Conservation (phyloP, 345 rosid species). For the Excoecaria agallocha region DNA sequence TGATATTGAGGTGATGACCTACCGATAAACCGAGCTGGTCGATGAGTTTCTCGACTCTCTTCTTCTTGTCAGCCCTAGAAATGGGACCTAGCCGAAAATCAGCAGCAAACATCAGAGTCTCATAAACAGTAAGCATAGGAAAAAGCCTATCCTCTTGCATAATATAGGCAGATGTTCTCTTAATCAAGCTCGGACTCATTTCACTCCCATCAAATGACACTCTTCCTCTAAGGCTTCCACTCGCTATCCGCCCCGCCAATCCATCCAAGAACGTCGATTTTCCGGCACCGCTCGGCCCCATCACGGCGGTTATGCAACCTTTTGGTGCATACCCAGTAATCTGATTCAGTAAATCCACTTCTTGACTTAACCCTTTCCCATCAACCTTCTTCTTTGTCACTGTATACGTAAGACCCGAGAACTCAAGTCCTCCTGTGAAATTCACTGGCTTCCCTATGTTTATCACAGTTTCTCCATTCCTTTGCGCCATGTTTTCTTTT, state of each 20-base stretch:
- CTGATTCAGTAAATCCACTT: conserved; percentile 47
- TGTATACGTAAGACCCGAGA: conserved; percentile 48
- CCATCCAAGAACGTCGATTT: conserved; percentile 65
- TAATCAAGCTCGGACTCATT: conserved; percentile 49
- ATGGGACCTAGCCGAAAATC: conserved; percentile 57
- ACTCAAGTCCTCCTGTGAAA: conserved; percentile 55
- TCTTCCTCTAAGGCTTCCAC: conserved; percentile 58
- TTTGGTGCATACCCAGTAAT: conserved; percentile 66
- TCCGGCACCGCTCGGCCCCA: conserved; percentile 77
- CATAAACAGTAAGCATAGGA: conserved; percentile 70
- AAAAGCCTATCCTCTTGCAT: conserved; percentile 70
- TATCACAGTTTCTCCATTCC: conserved; percentile 34
- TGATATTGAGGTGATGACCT: not conserved
- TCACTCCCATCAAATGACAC: conserved; percentile 51
- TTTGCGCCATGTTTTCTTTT: conserved; percentile 25
- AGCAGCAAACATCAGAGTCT: conserved; percentile 65
- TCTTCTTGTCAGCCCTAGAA: conserved; percentile 40
- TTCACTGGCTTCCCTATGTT: conserved; percentile 36
- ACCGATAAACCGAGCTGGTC: conserved; percentile 26
- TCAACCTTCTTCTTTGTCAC: conserved; percentile 44
- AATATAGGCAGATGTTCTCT: conserved; percentile 64
- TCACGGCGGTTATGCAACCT: conserved; percentile 63
- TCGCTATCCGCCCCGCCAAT: conserved; percentile 56
- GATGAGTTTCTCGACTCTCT: conserved; percentile 49
- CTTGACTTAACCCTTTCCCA: conserved; percentile 43